A percentile compares a stretch with the other conserved stretches of the same genome.
phyloP scores from a whole-genome alignment of 2,329 filamentous ascomycete species.

The Epichloe uncinata region DNA sequence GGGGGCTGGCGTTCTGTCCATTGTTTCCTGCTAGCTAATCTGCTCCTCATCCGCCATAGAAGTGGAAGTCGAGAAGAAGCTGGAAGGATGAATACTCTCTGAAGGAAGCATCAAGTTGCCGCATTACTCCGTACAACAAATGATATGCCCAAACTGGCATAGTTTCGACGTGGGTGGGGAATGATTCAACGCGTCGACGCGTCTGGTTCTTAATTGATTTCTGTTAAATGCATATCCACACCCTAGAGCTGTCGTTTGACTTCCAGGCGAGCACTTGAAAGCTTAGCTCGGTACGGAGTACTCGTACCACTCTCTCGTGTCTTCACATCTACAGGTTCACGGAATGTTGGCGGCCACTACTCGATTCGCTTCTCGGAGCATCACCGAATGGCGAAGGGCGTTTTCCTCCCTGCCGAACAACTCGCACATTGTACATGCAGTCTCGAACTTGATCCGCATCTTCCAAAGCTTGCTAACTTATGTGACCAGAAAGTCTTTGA shows the following conservation, averaged over 20 bases:
- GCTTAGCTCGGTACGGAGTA: background rate
- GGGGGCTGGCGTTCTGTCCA: constrained; percentile 26
- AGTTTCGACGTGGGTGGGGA: background rate
- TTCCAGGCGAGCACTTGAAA: background rate
- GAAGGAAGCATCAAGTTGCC: background rate
- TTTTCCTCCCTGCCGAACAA: constrained; percentile 38
- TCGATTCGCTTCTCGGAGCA: constrained; percentile 12
- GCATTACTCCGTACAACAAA: background rate
- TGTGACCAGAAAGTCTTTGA: constrained; percentile 43
- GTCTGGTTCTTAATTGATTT: constrained; percentile 22
- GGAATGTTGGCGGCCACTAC: constrained; percentile 16
- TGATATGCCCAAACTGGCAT: background rate
- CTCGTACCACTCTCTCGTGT: background rate
- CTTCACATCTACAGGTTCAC: background rate
- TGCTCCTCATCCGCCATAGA: background rate
- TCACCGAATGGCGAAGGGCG: constrained; percentile 14
- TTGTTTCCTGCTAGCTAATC: constrained; percentile 6
- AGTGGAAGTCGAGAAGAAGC: background rate
- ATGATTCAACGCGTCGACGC: constrained; percentile 22
- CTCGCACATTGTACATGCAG: constrained; percentile 34
- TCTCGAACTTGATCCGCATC: background rate
- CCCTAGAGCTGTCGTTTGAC: background rate
- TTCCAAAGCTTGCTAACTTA: constrained; percentile 1
- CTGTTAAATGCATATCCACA: constrained; percentile 15
- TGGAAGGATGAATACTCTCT: background rate